Conservation (phyloP, 768 basidiomycete species). For the Calocera cornea region DNA sequence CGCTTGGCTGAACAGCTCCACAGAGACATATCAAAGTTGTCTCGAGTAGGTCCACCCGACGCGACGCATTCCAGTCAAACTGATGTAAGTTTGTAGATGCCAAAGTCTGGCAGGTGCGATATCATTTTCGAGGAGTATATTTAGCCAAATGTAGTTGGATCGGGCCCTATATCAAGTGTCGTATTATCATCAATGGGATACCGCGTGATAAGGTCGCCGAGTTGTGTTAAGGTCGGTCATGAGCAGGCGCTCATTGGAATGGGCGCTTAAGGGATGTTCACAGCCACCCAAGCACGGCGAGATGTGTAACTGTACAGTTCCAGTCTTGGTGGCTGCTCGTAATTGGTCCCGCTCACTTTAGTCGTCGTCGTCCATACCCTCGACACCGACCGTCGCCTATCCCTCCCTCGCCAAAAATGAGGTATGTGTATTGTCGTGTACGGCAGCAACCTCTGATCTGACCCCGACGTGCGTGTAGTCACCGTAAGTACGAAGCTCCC, state of each 20-base stretch:
- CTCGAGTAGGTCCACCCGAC: too few species aligned
- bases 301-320: not conserved
- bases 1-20: too few species aligned
- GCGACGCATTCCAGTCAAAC: too few species aligned
- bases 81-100: too few species aligned
- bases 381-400: not conserved
- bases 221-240: too few species aligned
- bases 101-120: too few species aligned
- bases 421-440: not conserved
- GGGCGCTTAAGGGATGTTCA: not conserved
- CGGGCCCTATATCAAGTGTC: too few species aligned
- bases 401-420: slow-evolving; percentile 1
- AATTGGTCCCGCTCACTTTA: slow-evolving; percentile 1
- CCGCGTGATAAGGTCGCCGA: too few species aligned
- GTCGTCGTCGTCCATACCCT: not conserved
- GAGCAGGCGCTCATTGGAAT: not conserved
- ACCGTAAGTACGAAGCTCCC: slow-evolving; percentile 81
- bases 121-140: too few species aligned
- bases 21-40: too few species aligned
- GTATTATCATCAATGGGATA: too few species aligned
- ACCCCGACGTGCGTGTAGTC: not conserved
- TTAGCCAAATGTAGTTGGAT: too few species aligned
- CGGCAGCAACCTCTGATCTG: not conserved
- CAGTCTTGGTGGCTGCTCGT: not conserved
- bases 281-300: not conserved